Percentiles rank a stretch among this genome's conserved stretches.
phyloP scores from a whole-genome alignment of 2,329 filamentous ascomycete species.

The Westerdykella aurantiaca region DNA sequence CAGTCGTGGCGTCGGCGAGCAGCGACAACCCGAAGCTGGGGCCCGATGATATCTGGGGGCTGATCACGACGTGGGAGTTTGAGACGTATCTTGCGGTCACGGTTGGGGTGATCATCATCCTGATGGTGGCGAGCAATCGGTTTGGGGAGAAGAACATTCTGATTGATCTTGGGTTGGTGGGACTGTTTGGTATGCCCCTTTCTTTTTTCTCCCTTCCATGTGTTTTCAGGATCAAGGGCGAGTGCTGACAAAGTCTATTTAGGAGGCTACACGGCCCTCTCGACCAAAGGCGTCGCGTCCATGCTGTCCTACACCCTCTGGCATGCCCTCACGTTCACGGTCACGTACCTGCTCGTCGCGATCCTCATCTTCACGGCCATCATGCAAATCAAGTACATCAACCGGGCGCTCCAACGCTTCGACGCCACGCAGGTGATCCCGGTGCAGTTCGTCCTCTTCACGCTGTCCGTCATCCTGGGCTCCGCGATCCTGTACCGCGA shows the following conservation, averaged over 20 bases:
- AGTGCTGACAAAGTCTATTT: conserved; percentile 13
- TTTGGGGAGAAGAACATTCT: conserved; percentile 85
- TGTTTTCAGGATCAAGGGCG: not conserved
- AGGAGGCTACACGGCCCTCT: conserved; percentile 90
- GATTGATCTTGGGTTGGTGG: conserved; percentile 89
- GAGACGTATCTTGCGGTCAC: conserved; percentile 84
- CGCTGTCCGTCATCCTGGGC: conserved; percentile 87
- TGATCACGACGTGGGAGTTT: conserved; percentile 84
- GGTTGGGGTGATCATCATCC: conserved; percentile 60
- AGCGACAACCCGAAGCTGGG: conserved; percentile 85
- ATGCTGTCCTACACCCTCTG: conserved; percentile 88
- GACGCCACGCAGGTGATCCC: conserved; percentile 97
- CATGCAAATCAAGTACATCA: conserved; percentile 97
- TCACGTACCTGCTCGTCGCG: conserved; percentile 79
- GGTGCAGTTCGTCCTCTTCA: conserved; percentile 95
- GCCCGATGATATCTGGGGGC: conserved; percentile 80
- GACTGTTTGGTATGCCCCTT: conserved; percentile 72
- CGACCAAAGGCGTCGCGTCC: conserved; percentile 93
- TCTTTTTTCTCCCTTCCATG: conserved; percentile 6
- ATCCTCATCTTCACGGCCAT: conserved; percentile 79
- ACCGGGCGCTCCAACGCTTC: conserved; percentile 82
- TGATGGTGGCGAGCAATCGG: conserved; percentile 76
- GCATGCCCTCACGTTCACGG: conserved; percentile 81
- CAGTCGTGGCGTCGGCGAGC: conserved; percentile 86
- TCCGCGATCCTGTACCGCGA: conserved; percentile 91